Conservation (phyloP, 371 early-diverging fungal species). For the Sporodiniella umbellata region DNA sequence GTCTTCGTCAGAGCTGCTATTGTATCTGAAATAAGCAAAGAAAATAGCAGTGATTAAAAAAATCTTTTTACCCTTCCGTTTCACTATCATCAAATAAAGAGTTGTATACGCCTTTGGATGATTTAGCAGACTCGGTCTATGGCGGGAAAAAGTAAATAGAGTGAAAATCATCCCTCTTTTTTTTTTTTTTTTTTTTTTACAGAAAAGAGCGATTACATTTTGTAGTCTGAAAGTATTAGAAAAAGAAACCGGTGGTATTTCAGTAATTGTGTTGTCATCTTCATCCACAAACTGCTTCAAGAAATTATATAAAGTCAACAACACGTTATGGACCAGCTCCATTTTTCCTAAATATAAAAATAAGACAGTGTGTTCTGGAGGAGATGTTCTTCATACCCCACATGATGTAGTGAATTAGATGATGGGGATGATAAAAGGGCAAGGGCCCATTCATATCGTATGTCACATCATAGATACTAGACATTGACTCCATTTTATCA, state of each 20-base stretch:
- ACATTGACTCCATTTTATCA: conserved; percentile 34
- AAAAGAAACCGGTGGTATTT: conserved; percentile 49
- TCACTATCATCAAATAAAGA: conserved; percentile 36
- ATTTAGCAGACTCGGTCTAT: neutral
- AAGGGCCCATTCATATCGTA: conserved; percentile 59
- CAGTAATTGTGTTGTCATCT: conserved; percentile 32
- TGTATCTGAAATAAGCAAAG: too few relatives aligned
- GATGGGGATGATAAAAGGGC: conserved; percentile 77
- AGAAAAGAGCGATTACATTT: conserved; percentile 30
- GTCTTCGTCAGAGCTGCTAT: conserved; percentile 1
- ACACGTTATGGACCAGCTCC: conserved; percentile 61
- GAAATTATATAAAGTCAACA: conserved; percentile 48
- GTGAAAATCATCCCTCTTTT: neutral
- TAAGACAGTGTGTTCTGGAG: neutral
- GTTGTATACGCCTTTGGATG: conserved; percentile 16
- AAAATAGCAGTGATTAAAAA: neutral
- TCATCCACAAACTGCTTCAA: conserved; percentile 49
- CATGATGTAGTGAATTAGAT: conserved; percentile 69
- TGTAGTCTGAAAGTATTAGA: conserved; percentile 51
- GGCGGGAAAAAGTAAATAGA: neutral
- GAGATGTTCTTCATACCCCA: conserved; percentile 71
- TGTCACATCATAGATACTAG: conserved; percentile 55
- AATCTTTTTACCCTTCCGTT: conserved; percentile 8
- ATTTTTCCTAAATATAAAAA: conserved; percentile 48
- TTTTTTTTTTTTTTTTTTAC: neutral